Conservation (phyloP, 148 eudicot genomes). For the Rhododendron ferrugineum region DNA sequence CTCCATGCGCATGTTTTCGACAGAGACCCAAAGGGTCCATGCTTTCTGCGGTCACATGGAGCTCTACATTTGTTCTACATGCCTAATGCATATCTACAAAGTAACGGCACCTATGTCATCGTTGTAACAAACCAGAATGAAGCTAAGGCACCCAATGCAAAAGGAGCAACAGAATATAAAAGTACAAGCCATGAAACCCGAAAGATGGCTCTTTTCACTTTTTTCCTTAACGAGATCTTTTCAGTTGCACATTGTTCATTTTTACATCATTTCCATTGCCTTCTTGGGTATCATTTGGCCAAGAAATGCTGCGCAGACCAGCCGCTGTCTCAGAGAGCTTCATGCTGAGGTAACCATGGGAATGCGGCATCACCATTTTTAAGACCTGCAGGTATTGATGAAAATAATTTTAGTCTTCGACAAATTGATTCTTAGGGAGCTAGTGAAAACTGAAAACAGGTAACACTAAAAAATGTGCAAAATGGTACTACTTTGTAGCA, state of each 20-base stretch:
- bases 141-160: background rate
- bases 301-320: background rate
- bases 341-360: slow-evolving; percentile 10
- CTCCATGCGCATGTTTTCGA: background rate
- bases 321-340: slow-evolving; percentile 12
- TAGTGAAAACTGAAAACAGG: background rate
- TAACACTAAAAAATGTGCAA: background rate
- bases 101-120: background rate
- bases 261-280: background rate
- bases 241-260: background rate
- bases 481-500: background rate
- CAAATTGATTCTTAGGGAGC: background rate
- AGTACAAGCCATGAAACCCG: background rate
- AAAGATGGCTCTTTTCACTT: background rate
- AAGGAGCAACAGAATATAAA: background rate
- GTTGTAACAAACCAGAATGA: background rate
- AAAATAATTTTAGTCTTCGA: background rate
- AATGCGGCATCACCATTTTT: slow-evolving; percentile 11
- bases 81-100: background rate
- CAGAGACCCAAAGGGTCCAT: background rate
- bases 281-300: background rate
- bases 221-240: background rate
- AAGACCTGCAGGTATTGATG: slow-evolving; percentile 23
- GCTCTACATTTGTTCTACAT: background rate
- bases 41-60: background rate